Conservation (phyloP, 345 rosid genomes). For the Noccaea bulbosa region DNA sequence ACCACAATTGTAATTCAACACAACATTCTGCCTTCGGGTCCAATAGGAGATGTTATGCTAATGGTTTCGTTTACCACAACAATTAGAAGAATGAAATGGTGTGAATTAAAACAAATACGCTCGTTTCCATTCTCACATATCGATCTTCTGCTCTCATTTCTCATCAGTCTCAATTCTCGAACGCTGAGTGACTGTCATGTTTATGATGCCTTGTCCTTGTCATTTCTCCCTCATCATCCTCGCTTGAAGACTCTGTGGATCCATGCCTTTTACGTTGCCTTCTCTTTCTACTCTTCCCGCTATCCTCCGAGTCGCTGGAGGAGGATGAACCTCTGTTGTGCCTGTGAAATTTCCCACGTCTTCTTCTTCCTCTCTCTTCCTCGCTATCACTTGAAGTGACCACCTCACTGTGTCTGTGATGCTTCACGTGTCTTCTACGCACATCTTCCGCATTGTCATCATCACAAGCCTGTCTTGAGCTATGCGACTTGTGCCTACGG, state of each 20-base stretch:
- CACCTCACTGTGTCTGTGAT: conserved; percentile 31
- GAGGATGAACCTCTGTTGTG: conserved; percentile 39
- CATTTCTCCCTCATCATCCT: conserved; percentile 31
- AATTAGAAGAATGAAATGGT: not conserved
- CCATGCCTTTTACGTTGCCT: conserved; percentile 46
- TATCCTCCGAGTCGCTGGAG: conserved; percentile 46
- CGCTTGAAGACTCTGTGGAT: conserved; percentile 41
- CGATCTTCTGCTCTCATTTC: conserved; percentile 22
- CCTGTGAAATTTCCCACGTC: conserved; percentile 48
- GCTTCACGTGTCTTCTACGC: conserved; percentile 42
- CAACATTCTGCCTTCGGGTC: not conserved
- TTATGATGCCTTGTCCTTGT: conserved; percentile 28
- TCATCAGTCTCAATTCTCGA: conserved; percentile 15
- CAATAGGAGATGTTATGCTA: conserved; percentile 19
- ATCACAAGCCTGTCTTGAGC: conserved; percentile 47
- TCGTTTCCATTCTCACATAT: conserved; percentile 23
- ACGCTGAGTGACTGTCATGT: conserved; percentile 27
- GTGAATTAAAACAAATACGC: conserved; percentile 9
- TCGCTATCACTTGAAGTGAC: conserved; percentile 46
- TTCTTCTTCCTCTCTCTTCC: conserved; percentile 45
- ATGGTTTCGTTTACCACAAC: not conserved
- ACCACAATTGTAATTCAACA: conserved; percentile 11
- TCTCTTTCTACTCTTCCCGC: conserved; percentile 35
- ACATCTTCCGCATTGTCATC: conserved; percentile 43
- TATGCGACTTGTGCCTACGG: conserved; percentile 48